Base-by-base conservation (phyloP, 164 flowering plant species). In the Saururus chinensis region DNA sequence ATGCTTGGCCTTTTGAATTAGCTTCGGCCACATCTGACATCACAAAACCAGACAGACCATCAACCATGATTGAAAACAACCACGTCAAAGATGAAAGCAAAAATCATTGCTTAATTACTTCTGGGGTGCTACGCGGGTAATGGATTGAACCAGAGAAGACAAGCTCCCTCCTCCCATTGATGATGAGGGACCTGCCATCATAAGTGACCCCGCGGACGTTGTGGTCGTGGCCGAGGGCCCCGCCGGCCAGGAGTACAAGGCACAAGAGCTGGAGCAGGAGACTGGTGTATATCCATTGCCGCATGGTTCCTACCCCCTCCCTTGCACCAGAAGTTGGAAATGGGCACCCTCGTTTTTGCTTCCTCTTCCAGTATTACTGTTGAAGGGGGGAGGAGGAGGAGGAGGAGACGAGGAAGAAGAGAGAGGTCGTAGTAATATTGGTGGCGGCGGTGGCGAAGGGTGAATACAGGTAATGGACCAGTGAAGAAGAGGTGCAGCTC, bases 11-110 rank as follows among this genome's bases (percentile, higher is more conserved):
- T 70, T 77, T 1, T 45, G 25, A 13, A 86, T n/a, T 40, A 86
- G 26, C 1, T 68, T 53, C 0, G 76, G 77, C 85, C 87, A 82
- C 73, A 69, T 73, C 85, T 83, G 61, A 51, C 26, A 52, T 62
- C 42, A 62, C 6, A 21, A 52, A 61, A 58, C 11, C 19, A 25
- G 9, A 57, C 2, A n/a, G 7, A 19, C 40, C 51, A 19, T 40
- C 41, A 10, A 40, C 9, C 61, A 40, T 21, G 40, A 59, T 37
- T 10, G 49, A 40, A 60, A 21, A 4, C 8, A 60, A 7, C 20
- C 12, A 53, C 3, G 1, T n/a, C 16, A 13, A n/a, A 59, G 35
- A 26, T 21, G n/a, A n/a, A n/a, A n/a, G n/a, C n/a, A n/a, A n/a
- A n/a, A n/a, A n/a, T n/a, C n/a, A n/a, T n/a, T n/a, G n/a, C n/a